A percentile compares a stretch with the other conserved stretches of the same genome.
Evolutionary conservation across 257 asterid genomes (phyloP).

Genomic region (Oldenlandia corymbosa): DNA sequence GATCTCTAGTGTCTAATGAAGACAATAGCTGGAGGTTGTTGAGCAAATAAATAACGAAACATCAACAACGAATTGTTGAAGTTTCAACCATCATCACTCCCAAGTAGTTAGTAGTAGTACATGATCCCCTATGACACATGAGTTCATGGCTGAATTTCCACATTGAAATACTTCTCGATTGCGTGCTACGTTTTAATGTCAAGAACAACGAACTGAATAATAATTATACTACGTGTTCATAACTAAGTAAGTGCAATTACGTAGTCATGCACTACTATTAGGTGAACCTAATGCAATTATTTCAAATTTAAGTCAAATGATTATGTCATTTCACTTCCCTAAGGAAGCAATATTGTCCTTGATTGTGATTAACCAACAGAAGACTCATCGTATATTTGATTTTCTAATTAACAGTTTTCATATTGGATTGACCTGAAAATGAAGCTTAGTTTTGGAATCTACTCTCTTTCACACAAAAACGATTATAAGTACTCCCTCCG

Average conservation of each 20-base stretch:
- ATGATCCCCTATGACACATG: neutral
- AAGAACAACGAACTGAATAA: conserved; percentile 8
- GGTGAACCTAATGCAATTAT: conserved; percentile 19
- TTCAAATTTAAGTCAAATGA: conserved; percentile 11
- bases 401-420: too few species aligned
- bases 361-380: conserved; percentile 15
- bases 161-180: too few species aligned
- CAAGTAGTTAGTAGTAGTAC: neutral
- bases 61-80: neutral
- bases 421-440: neutral
- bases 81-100: neutral
- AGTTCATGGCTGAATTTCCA: too few species aligned
- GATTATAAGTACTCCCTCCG: too few species aligned
- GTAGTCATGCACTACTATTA: neutral
- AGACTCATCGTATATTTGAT: too few species aligned
- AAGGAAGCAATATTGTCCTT: neutral
- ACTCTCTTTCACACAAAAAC: too few species aligned
- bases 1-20: conserved; percentile 7
- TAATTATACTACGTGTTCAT: neutral
- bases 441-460: conserved; percentile 8
- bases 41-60: conserved; percentile 3
- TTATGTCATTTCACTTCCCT: conserved; percentile 4
- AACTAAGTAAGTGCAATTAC: neutral
- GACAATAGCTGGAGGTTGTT: conserved; percentile 9
- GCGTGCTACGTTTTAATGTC: neutral